phyloP scores from a whole-genome alignment of 2,329 filamentous ascomycete species.

The Pleurostoma richardsiae region DNA sequence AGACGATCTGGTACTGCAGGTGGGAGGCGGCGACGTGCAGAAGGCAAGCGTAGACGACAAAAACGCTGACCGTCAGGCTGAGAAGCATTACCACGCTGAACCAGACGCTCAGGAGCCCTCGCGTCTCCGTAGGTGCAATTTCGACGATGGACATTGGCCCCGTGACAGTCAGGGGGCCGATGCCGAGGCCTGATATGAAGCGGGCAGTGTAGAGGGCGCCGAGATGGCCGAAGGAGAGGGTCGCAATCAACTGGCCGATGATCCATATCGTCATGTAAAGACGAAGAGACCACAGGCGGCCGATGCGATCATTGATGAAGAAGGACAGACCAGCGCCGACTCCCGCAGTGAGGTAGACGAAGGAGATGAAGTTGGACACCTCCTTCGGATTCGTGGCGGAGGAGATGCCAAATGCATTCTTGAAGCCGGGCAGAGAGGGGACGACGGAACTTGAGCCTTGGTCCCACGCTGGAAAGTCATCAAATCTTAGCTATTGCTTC shows the following conservation, averaged over 20 bases:
- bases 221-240: conserved; percentile 16
- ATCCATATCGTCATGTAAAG: conserved; percentile 28
- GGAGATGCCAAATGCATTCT: conserved; percentile 5
- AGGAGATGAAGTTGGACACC: conserved; percentile 8
- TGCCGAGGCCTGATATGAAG: conserved; percentile 29
- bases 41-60: conserved; percentile 27
- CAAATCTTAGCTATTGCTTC: not conserved
- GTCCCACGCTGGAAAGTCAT: conserved; percentile 5
- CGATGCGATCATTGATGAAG: conserved; percentile 31
- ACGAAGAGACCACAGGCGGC: conserved; percentile 31
- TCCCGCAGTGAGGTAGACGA: conserved; percentile 14
- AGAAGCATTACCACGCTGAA: conserved; percentile 30
- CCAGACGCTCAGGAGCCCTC: conserved; percentile 29
- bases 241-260: conserved; percentile 26
- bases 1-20: conserved; percentile 22
- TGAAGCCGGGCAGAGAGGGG: conserved; percentile 9
- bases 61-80: conserved; percentile 20
- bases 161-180: conserved; percentile 30
- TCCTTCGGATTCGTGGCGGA: conserved; percentile 9
- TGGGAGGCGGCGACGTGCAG: conserved; percentile 17
- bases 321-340: conserved; percentile 24
- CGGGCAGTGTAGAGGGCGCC: conserved; percentile 26
- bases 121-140: conserved; percentile 30
- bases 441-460: conserved; percentile 8
- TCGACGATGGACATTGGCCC: conserved; percentile 31